Base-by-base conservation (phyloP, 179 eudicot genomes). In the Beta lomatogona region DNA sequence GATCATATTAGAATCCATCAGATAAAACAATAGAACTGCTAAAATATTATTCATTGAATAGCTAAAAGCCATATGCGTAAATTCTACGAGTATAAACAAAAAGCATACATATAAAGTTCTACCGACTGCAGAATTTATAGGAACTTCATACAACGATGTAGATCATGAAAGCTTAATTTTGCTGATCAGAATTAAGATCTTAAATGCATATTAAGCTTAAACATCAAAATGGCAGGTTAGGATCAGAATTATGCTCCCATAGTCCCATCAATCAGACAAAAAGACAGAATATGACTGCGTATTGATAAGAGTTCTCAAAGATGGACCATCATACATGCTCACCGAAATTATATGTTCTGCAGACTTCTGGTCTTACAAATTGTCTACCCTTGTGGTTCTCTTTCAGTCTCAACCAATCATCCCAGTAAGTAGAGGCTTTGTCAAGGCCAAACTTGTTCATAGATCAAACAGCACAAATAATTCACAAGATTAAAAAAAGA, bases 341-440 rank as follows among this genome's bases (percentile, higher is more conserved):
- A 52, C 99, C 99, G 81, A 96, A 96, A 84, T 96, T 96, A 78
- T 96, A 96, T 5, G 99, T 96, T 88, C 99, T 90, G 89, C 99
- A 96, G 36, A 96, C 93, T 91, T 96, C 99, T 76, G 99, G 99
- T 59, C 97, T 95, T 81, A 96, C 84, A 80, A 96, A 96, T 69
- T 96, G 99, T 68, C 98, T 90, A 78, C 94, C 98, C 85, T 82
- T 88, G 88, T 90, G 99, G 83, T 94, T 96, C 80, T 92, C 99
- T 88, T 96, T 89, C 82, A 96, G 88, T 82, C 99, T 89, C 87
- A 96, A 87, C 99, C 99, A 96, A 81, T 96, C 99, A 88, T 96
- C 98, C 99, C 99, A 96, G 86, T 96, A 96, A 93, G 99, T 96
- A 84, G 78, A 84, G 19, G 53, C 12, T 75, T 85, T 79, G 96